Evolutionary conservation across 768 basidiomycete genomes (phyloP).

Genomic region (Cubamyces sp.): DNA sequence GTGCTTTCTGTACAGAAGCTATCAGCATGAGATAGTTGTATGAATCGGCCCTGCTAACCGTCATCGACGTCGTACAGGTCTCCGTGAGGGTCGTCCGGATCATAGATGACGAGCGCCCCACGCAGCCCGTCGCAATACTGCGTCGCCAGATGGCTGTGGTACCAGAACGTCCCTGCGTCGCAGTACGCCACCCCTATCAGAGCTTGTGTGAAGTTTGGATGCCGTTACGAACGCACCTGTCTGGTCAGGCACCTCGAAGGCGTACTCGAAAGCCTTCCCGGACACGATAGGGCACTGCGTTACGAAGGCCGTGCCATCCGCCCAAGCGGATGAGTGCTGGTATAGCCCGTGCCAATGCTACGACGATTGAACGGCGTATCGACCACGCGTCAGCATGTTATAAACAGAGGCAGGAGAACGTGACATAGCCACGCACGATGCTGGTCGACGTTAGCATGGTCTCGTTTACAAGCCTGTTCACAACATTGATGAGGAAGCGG

Average conservation of each 20-base stretch:
- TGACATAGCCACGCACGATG: conserved; percentile 34
- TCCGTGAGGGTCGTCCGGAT: conserved; percentile 35
- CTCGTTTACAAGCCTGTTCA: conserved; percentile 37
- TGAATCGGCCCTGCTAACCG: conserved; percentile 22
- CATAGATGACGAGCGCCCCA: conserved; percentile 41
- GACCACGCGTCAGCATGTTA: conserved; percentile 36
- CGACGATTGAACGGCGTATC: conserved; percentile 40
- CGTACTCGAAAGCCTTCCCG: conserved; percentile 44
- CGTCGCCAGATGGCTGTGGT: conserved; percentile 45
- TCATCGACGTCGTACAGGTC: conserved; percentile 38
- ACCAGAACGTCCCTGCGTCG: conserved; percentile 39
- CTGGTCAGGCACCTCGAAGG: conserved; percentile 36
- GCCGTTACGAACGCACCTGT: conserved; percentile 22
- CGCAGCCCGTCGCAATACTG: conserved; percentile 51
- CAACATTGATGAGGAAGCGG: conserved; percentile 42
- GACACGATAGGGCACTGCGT: conserved; percentile 43
- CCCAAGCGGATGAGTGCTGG: conserved; percentile 45
- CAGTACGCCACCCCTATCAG: not conserved
- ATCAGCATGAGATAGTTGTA: not conserved
- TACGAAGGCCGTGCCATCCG: conserved; percentile 52
- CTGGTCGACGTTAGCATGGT: conserved; percentile 41
- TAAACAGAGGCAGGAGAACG: too few species aligned
- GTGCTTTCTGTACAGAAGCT: conserved; percentile 41
- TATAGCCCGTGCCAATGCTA: conserved; percentile 53
- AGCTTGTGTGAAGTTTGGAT: not conserved